Percentiles rank a stretch among this genome's conserved stretches.
These are phyloP conservation scores for Herpetomonas tarakana DNA, from an alignment of 208 protist species.

Conservation along the genomic window DNA sequence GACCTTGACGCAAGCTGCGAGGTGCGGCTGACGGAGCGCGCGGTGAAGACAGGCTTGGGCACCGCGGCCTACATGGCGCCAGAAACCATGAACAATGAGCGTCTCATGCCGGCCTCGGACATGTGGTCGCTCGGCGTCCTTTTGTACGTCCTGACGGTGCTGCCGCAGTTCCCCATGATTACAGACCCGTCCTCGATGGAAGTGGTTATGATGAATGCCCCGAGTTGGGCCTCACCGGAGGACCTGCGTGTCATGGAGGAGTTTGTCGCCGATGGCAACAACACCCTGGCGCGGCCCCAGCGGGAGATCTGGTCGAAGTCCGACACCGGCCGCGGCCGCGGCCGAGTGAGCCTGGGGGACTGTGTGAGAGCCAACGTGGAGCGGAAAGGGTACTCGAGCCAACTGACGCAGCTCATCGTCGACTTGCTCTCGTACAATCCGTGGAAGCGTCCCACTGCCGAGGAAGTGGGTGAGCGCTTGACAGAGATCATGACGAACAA, in stretches of 20 bases:
- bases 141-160: conserved; percentile 68
- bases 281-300: neutral
- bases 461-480: conserved; percentile 29
- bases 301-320: conserved; percentile 1
- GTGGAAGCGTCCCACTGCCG: conserved; percentile 39
- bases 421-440: conserved; percentile 63
- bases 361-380: conserved; percentile 36
- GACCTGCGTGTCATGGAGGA: conserved; percentile 29
- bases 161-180: conserved; percentile 79
- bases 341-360: conserved; percentile 28
- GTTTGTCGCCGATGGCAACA: conserved; percentile 22
- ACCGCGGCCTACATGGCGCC: conserved; percentile 77
- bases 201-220: conserved; percentile 52
- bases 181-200: conserved; percentile 43
- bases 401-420: conserved; percentile 43
- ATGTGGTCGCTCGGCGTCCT: conserved; percentile 80
- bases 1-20: conserved; percentile 68
- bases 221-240: conserved; percentile 49
- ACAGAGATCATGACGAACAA: conserved; percentile 50
- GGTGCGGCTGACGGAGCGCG: conserved; percentile 26
- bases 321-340: neutral
- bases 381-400: conserved; percentile 42
- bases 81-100: conserved; percentile 52
- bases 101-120: conserved; percentile 70
- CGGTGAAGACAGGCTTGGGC: conserved; percentile 31